phyloP scores from a whole-genome alignment of 805 yeast genomes.

The Ogataea minuta region DNA sequence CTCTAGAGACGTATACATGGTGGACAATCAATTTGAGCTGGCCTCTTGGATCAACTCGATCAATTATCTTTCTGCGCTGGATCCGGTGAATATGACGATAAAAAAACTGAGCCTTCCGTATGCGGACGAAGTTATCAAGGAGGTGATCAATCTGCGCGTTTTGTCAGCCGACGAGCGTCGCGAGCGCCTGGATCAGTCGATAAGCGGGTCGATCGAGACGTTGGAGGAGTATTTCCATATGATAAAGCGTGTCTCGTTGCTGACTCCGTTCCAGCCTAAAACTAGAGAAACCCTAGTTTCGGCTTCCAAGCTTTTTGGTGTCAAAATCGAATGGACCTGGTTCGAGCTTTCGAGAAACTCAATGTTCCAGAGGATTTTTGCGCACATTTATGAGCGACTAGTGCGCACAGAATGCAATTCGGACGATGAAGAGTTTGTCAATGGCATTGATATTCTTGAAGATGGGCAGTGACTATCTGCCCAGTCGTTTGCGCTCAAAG shows the following conservation, averaged over 20 bases:
- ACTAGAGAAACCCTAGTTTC: constrained; percentile 49
- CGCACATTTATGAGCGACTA: neutral
- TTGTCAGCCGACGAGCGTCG: constrained; percentile 12
- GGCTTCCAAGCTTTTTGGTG: constrained; percentile 46
- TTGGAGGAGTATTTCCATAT: constrained; percentile 37
- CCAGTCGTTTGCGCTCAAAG: constrained; percentile 50
- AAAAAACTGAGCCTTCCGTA: constrained; percentile 15
- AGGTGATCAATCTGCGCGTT: constrained; percentile 20
- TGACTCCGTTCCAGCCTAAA: constrained; percentile 54
- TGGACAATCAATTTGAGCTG: constrained; percentile 44
- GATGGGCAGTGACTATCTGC: constrained; percentile 1
- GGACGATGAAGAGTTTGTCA: constrained; percentile 20
- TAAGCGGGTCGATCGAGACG: constrained; percentile 33
- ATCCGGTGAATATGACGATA: constrained; percentile 31
- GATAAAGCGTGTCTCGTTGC: constrained; percentile 40
- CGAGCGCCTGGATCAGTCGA: constrained; percentile 8
- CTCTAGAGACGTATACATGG: constrained; percentile 41
- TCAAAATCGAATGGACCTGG: constrained; percentile 56
- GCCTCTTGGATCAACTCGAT: constrained; percentile 59
- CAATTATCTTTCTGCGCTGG: constrained; percentile 50
- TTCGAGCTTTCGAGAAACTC: constrained; percentile 47
- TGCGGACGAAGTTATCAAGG: constrained; percentile 15
- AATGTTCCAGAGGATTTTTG: constrained; percentile 16
- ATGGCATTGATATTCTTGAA: constrained; percentile 18
- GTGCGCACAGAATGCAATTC: constrained; percentile 11